Evolutionary conservation across 129 eudicot species (phyloP), one percentile per base, ranked within the genome.

Genomic region (Saussurea involucrata): DNA sequence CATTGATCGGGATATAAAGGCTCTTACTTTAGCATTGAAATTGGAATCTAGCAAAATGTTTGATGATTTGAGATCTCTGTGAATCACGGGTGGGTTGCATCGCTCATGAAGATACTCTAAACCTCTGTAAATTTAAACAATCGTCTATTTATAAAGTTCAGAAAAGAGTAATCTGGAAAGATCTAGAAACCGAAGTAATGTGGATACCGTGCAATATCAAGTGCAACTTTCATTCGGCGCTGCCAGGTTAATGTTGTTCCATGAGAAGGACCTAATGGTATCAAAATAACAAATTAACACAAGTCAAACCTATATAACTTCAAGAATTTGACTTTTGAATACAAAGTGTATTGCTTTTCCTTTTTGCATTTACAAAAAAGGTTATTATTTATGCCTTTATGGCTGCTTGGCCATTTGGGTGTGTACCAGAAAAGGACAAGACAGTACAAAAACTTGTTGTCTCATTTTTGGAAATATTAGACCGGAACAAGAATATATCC

Each of bases 61-160:
- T 4, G 97, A 95, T 78, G 98, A 83, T 76, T 89, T 92, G 83
- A 95, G 84, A 82, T 95, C 91, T 84, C 98, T 80, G 80, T 95
- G 98, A 66, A 95, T 91, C 34, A 95, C 89, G 0, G 93, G 90
- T 27, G 97, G 98, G 69, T 86, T 90, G 80, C 97, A 95, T 32
- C 85, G 90, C 84, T 95, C 99, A 37, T 95, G 99, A 63, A 95
- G 90, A 83, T 87, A 91, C 76, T 95, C 99, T 40, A 95, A 75
- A 36, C 98, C 97, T 85, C 99, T 95, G 83, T 18, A 42, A 73
- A 66, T 6, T 55, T 53, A 55, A 78, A 20, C 25, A 67, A 83
- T 37, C 20, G 25, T 63, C 3, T 13, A 13, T 58, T 32, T 13
- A 53, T 11, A 17, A 34, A 57, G 17, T 1, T 7, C 20, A 10